Evolutionary conservation across 495 filamentous ascomycete species (phyloP), one percentile per base, ranked within the genome.

Genomic region (Aspergillus mulundensis): DNA sequence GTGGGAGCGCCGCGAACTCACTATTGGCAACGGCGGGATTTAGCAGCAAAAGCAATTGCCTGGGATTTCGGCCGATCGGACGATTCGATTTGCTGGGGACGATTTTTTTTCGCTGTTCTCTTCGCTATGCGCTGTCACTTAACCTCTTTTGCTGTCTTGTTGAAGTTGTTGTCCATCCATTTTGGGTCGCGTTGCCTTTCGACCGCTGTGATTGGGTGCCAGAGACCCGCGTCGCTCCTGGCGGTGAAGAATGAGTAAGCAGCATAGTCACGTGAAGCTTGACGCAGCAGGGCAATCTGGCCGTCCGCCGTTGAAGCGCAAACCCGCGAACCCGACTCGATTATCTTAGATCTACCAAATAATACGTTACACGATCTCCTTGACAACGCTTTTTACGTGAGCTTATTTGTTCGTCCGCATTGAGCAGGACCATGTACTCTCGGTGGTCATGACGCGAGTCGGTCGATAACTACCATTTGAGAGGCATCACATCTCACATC

Each of bases 181-280:
- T 62, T 69, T 72, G 70, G 72, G 70, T 73, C 72, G 72, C 72
- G 72, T 73, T 58, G 40, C 34, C 44, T 40, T 28, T 56, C 6
- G n/a, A 1, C 7, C 7, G 15, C 39, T 30, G 42, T 75, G 66
- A 75, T 75, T 75, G 72, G 72, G 34, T 46, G 32, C 11, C 30
- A 34, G 19, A 21, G 40, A 51, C 53, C 54, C 56, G 53, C 50
- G 42, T 57, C 46, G 55, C 53, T 59, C 56, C 53, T 50, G 52
- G 56, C 54, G 45, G 59, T 54, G 40, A 55, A 21, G 5, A 52
- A 56, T 55, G 57, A 57, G 21, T 71, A 64, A 74, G 53, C 68
- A 56, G 46, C n/a, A 25, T 54, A 60, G 50, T 57, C 62, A 62
- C 45, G 62, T 71, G 62, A 43, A n/a, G 11, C 6, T 10, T 59